A percentile compares a stretch with the other conserved stretches of the same genome.
These are phyloP conservation scores for Pseudohalonectria lignicola DNA, from an alignment of 2,329 filamentous ascomycete species.

Conservation along the genomic window DNA sequence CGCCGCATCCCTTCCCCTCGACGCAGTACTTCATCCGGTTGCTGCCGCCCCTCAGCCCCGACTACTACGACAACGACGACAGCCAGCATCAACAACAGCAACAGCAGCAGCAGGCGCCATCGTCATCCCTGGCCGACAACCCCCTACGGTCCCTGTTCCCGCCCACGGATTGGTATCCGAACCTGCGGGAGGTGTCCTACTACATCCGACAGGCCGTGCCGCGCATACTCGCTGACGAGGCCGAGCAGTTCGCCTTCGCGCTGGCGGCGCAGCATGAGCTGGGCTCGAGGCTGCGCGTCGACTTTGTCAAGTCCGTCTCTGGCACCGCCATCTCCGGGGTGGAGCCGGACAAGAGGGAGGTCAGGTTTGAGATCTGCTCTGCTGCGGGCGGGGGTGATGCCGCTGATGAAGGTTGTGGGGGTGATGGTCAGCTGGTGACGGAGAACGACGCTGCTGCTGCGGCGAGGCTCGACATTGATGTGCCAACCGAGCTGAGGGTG, in stretches of 20 bases:
- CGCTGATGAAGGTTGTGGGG: background rate
- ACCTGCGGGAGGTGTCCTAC: conserved; percentile 28
- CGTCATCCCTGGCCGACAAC: conserved; percentile 25
- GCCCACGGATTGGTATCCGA: conserved; percentile 25
- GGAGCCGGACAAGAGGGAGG: background rate
- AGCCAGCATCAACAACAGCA: background rate
- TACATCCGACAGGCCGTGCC: conserved; percentile 33
- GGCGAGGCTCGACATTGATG: background rate
- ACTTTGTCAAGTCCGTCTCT: conserved; percentile 3
- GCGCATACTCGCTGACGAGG: conserved; percentile 24
- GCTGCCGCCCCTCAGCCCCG: conserved; percentile 16
- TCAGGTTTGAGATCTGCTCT: background rate
- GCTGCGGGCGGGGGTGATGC: background rate
- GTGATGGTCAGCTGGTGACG: background rate
- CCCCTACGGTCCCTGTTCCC: conserved; percentile 1
- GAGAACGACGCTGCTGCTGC: background rate
- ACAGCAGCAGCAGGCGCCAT: background rate
- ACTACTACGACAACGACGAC: background rate
- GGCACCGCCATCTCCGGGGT: conserved; percentile 1
- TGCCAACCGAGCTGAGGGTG: conserved; percentile 6
- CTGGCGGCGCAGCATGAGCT: background rate
- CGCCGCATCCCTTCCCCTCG: conserved; percentile 29
- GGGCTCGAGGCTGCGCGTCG: conserved; percentile 7
- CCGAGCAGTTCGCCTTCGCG: conserved; percentile 14
- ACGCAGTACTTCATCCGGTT: conserved; percentile 30